Conservation (phyloP, 2,329 filamentous ascomycete species). For the Fusarium cicatricum region DNA sequence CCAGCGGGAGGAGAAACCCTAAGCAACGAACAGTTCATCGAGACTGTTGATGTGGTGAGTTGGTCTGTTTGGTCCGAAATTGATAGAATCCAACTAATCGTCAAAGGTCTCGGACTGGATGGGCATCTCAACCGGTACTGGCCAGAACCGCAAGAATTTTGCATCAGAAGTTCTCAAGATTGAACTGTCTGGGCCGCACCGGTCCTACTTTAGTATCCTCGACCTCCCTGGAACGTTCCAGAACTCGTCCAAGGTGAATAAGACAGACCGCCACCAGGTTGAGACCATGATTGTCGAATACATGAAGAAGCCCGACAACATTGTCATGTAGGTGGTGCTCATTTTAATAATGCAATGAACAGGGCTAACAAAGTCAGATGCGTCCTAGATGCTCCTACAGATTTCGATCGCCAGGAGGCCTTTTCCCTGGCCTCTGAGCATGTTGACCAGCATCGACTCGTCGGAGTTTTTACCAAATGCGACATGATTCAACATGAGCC, state of each 20-base stretch:
- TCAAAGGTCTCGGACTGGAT: conserved; percentile 43
- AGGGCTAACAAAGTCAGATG: conserved; percentile 38
- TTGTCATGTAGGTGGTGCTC: conserved; percentile 47
- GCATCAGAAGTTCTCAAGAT: conserved; percentile 49
- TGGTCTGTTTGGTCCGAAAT: not conserved
- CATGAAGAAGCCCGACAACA: conserved; percentile 47
- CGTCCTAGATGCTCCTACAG: conserved; percentile 44
- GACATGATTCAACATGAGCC: conserved; percentile 37
- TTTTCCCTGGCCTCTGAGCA: conserved; percentile 39
- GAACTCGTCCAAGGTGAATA: conserved; percentile 37
- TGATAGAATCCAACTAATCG: not conserved
- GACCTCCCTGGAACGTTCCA: conserved; percentile 49
- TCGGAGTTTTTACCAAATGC: conserved; percentile 52
- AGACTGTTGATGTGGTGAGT: conserved; percentile 44
- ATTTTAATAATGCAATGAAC: not conserved
- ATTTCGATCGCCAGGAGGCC: conserved; percentile 45
- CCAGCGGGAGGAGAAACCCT: conserved; percentile 33
- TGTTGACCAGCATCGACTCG: conserved; percentile 42
- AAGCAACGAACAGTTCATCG: conserved; percentile 41
- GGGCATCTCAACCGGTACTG: conserved; percentile 41
- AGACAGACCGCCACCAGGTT: conserved; percentile 43
- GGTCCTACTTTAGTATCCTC: conserved; percentile 49
- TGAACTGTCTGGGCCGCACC: conserved; percentile 48
- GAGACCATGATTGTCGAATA: conserved; percentile 47
- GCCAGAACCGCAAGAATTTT: conserved; percentile 45